These are phyloP conservation scores for Mycena citricolor DNA, from an alignment of 1,284 basidiomycete species.

Conservation along the genomic window DNA sequence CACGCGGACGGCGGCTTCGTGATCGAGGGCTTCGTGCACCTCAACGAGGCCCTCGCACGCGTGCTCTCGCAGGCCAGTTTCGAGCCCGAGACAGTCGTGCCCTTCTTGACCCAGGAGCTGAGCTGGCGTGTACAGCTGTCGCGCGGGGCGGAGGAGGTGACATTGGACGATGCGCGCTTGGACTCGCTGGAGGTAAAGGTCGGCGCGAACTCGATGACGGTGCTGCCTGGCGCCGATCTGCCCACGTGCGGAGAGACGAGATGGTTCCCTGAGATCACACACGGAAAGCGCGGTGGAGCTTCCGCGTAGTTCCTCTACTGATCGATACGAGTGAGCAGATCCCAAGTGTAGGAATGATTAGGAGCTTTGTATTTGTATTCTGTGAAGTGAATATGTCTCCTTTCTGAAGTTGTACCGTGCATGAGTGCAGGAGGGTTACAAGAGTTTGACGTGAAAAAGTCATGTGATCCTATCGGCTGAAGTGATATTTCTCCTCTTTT, in stretches of 20 bases:
- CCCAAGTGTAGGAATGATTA: no score
- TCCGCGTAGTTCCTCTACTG: no score
- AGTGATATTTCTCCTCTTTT: no score
- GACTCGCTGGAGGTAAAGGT: constrained; percentile 12
- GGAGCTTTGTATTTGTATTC: no score
- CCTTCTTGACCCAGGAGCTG: neutral
- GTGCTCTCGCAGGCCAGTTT: neutral
- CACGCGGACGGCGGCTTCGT: neutral
- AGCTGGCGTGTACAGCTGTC: neutral
- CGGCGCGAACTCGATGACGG: constrained; percentile 6
- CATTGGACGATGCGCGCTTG: neutral
- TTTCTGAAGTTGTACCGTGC: no score
- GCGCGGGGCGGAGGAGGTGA: neutral
- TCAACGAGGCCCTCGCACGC: neutral
- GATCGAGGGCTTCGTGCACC: constrained; percentile 1
- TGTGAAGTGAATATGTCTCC: no score
- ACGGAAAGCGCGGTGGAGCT: no score
- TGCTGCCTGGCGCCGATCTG: constrained; percentile 14
- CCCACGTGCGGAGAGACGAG: constrained; percentile 13
- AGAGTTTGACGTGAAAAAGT: no score
- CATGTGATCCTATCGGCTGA: no score
- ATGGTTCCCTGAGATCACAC: constrained; percentile 19
- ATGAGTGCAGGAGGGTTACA: no score
- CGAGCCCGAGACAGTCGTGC: neutral
- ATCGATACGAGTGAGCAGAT: no score